phyloP scores from a whole-genome alignment of 1,284 basidiomycete species.

The Leccinum discolor region DNA sequence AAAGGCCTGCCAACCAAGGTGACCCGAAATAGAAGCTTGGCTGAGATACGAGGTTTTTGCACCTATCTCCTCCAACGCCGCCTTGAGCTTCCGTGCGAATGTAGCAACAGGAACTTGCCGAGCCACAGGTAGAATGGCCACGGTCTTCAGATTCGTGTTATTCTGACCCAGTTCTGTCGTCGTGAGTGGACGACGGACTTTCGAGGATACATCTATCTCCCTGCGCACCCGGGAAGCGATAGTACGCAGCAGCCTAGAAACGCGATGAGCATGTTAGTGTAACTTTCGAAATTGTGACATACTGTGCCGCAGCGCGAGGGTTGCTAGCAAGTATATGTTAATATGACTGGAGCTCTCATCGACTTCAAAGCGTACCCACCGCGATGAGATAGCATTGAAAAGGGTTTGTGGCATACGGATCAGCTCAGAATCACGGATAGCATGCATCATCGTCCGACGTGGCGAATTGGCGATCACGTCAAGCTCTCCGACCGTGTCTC shows the following conservation, averaged over 20 bases:
- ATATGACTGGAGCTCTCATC: not conserved
- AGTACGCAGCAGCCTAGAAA: constrained; percentile 74
- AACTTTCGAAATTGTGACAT: constrained; percentile 28
- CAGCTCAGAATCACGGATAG: constrained; percentile 98
- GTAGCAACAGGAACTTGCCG: constrained; percentile 84
- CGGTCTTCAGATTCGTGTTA: constrained; percentile 93
- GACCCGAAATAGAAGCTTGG: constrained; percentile 87
- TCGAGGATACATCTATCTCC: constrained; percentile 69
- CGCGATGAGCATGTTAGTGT: constrained; percentile 4
- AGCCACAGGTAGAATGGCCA: constrained; percentile 83
- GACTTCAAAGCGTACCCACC: constrained; percentile 43
- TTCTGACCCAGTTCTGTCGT: constrained; percentile 66
- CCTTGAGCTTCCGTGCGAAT: constrained; percentile 88
- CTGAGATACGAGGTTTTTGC: constrained; percentile 89
- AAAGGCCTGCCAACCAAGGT: constrained; percentile 92
- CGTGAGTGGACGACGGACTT: constrained; percentile 44
- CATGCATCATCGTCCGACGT: constrained; percentile 91
- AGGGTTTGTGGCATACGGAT: constrained; percentile 97
- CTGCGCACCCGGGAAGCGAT: constrained; percentile 91
- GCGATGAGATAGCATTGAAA: constrained; percentile 93
- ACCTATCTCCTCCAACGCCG: constrained; percentile 83
- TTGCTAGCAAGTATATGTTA: constrained; percentile 55
- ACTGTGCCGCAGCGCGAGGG: constrained; percentile 95
- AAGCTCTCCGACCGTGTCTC: constrained; percentile 86
- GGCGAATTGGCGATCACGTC: constrained; percentile 96